These are phyloP conservation scores for Asterionellopsis glacialis DNA, from an alignment of 108 stramenopile genomes.

Conservation along the genomic window DNA sequence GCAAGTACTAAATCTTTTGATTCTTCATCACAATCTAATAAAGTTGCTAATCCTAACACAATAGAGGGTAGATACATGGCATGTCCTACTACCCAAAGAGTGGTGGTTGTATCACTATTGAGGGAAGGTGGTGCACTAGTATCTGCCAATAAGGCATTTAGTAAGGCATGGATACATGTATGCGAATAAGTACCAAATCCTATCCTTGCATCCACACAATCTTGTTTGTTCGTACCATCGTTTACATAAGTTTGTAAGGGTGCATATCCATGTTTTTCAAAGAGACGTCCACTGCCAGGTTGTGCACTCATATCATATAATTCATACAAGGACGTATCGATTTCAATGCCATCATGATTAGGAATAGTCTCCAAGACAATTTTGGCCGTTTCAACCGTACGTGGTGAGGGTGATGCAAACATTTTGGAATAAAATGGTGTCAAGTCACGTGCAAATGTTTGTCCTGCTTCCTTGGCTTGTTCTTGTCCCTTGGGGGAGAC, in stretches of 20 bases:
- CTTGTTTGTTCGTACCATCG: constrained; percentile 15
- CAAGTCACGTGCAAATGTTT: constrained; percentile 31
- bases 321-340: neutral
- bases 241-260: constrained; percentile 35
- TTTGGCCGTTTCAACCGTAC: constrained; percentile 43
- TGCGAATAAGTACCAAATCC: constrained; percentile 40
- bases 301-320: constrained; percentile 51
- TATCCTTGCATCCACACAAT: constrained; percentile 10
- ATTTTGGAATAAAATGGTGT: constrained; percentile 17
- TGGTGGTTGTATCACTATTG: constrained; percentile 6
- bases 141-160: constrained; percentile 10
- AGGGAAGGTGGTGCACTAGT: neutral
- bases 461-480: constrained; percentile 35
- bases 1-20: constrained; percentile 23
- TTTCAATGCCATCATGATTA: constrained; percentile 2
- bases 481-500: constrained; percentile 28
- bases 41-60: constrained; percentile 27
- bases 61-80: constrained; percentile 48
- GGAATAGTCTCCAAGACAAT: constrained; percentile 27
- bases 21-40: constrained; percentile 19
- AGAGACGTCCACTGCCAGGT: constrained; percentile 33
- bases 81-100: constrained; percentile 37
- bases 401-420: constrained; percentile 41
- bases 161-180: constrained; percentile 4
- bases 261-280: constrained; percentile 44